Evolutionary conservation across 768 basidiomycete genomes (phyloP).

Genomic region (Lyophyllum decastes): DNA sequence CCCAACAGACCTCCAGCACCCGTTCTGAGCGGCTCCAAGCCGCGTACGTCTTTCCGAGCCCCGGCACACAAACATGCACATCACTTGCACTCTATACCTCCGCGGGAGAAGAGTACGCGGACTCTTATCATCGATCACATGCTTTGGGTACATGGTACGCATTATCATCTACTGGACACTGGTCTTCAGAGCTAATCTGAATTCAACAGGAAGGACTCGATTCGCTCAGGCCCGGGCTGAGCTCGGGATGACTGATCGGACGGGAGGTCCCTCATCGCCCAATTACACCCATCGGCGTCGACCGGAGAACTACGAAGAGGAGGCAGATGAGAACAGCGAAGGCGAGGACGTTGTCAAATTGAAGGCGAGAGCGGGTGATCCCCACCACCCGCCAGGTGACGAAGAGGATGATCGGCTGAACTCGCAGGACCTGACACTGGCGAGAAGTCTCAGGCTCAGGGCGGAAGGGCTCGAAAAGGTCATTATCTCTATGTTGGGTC

Average conservation of each 20-base stretch:
- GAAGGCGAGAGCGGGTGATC: slow-evolving; percentile 51
- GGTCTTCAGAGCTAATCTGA: background rate
- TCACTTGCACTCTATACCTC: slow-evolving; percentile 84
- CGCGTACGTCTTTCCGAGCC: slow-evolving; percentile 50
- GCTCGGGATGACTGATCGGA: slow-evolving; percentile 82
- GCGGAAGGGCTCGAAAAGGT: slow-evolving; percentile 86
- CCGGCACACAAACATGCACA: slow-evolving; percentile 89
- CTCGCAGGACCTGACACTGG: slow-evolving; percentile 62
- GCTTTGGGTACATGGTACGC: slow-evolving; percentile 74
- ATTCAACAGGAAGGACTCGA: slow-evolving; percentile 58
- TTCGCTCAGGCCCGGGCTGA: slow-evolving; percentile 85
- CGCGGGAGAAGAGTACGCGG: slow-evolving; percentile 84
- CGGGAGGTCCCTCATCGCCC: slow-evolving; percentile 63
- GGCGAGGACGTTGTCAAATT: slow-evolving; percentile 58
- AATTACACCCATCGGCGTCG: slow-evolving; percentile 66
- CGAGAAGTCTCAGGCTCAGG: slow-evolving; percentile 64
- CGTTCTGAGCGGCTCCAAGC: slow-evolving; percentile 13
- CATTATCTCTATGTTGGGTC: slow-evolving; percentile 76
- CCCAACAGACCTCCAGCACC: slow-evolving; percentile 11
- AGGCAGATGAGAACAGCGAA: slow-evolving; percentile 65
- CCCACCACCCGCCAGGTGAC: slow-evolving; percentile 45
- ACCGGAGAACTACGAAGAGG: slow-evolving; percentile 78
- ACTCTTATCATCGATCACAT: slow-evolving; percentile 88
- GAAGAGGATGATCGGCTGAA: slow-evolving; percentile 61
- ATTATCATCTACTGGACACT: background rate